These are phyloP conservation scores for Cercophora samala DNA, from an alignment of 495 filamentous ascomycete genomes.

Conservation along the genomic window DNA sequence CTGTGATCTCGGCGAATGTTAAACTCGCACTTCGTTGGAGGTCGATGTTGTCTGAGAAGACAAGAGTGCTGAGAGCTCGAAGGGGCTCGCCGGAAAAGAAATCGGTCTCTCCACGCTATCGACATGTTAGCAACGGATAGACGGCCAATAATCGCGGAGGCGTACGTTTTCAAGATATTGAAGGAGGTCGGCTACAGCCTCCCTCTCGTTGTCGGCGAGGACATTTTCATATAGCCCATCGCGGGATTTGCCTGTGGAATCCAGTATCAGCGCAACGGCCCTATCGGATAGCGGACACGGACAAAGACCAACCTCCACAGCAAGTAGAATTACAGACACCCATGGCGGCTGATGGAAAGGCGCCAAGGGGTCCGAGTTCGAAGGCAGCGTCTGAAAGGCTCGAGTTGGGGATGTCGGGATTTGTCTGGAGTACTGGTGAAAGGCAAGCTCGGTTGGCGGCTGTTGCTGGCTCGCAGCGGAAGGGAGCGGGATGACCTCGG, in stretches of 20 bases:
- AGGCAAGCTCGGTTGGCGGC: neutral
- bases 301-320: conserved; percentile 37
- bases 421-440: neutral
- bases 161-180: conserved; percentile 93
- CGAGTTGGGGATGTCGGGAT: neutral
- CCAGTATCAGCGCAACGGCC: conserved; percentile 14
- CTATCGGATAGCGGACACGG: neutral
- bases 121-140: conserved; percentile 18
- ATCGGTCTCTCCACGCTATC: conserved; percentile 85
- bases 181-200: conserved; percentile 93
- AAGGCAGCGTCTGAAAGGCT: conserved; percentile 6
- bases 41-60: conserved; percentile 98
- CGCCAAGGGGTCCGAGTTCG: conserved; percentile 17
- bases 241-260: conserved; percentile 67
- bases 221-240: conserved; percentile 95
- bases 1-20: conserved; percentile 98
- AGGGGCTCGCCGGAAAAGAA: conserved; percentile 99
- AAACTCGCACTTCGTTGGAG: conserved; percentile 95
- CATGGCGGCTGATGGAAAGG: conserved; percentile 33
- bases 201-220: conserved; percentile 91
- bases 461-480: conserved; percentile 15
- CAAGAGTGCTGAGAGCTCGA: conserved; percentile 86
- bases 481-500: neutral
- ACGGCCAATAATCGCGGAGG: conserved; percentile 1
- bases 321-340: conserved; percentile 41